phyloP scores from a whole-genome alignment of 1,284 basidiomycete genomes.

The Ustilago trichophora region DNA sequence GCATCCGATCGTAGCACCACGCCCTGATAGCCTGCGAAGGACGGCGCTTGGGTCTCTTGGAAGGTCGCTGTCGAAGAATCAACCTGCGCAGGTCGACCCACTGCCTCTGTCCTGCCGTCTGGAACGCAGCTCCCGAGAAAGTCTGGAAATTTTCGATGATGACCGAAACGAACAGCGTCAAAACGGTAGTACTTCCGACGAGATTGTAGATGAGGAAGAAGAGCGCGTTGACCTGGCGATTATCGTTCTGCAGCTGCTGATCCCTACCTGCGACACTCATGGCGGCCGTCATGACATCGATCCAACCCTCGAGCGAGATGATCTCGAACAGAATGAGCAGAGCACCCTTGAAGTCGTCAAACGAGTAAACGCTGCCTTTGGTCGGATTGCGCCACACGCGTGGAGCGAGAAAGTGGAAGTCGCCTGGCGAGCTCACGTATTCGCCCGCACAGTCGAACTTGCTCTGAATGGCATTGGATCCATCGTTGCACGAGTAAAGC shows the following conservation, averaged over 20 bases:
- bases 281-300: conserved; percentile 85
- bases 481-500: conserved; percentile 87
- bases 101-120: conserved; percentile 86
- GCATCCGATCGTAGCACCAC: conserved; percentile 93
- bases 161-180: conserved; percentile 73
- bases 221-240: conserved; percentile 73
- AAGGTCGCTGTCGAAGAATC: conserved; percentile 85
- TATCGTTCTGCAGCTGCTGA: conserved; percentile 57
- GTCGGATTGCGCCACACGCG: conserved; percentile 88
- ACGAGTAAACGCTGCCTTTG: conserved; percentile 85
- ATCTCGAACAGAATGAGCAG: conserved; percentile 96
- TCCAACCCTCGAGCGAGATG: conserved; percentile 93
- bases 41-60: conserved; percentile 76
- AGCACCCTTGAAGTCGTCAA: conserved; percentile 86
- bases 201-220: conserved; percentile 95
- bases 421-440: conserved; percentile 70
- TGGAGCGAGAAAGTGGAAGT: conserved; percentile 78
- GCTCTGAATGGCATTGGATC: conserved; percentile 69
- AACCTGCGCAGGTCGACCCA: conserved; percentile 94
- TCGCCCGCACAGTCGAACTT: conserved; percentile 79
- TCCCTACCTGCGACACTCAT: conserved; percentile 78
- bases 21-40: conserved; percentile 73
- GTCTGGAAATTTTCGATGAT: conserved; percentile 92
- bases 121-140: conserved; percentile 78
- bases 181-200: conserved; percentile 83